These are phyloP conservation scores for Tulasnella sp. DNA, from an alignment of 768 basidiomycete genomes.

Conservation along the genomic window DNA sequence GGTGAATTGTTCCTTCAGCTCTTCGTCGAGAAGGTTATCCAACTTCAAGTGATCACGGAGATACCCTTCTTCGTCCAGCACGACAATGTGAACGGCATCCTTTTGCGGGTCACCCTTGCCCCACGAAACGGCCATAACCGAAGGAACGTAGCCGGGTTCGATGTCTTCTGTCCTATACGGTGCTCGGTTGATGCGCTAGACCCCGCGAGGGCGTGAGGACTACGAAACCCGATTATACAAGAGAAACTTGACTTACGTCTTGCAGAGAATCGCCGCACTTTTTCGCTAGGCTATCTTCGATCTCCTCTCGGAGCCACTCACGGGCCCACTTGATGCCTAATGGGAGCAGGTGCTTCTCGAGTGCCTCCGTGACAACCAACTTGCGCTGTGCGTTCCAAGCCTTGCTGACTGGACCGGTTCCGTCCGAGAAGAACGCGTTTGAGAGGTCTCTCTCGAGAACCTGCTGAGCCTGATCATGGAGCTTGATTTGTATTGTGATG, in stretches of 20 bases:
- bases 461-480: slow-evolving; percentile 55
- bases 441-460: slow-evolving; percentile 66
- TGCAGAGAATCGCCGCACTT: slow-evolving; percentile 62
- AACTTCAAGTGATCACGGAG: slow-evolving; percentile 84
- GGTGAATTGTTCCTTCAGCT: slow-evolving; percentile 62
- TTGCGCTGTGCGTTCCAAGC: slow-evolving; percentile 87
- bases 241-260: slow-evolving; percentile 43
- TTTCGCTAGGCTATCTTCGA: slow-evolving; percentile 71
- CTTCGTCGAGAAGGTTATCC: slow-evolving; percentile 72
- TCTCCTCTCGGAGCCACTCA: slow-evolving; percentile 82
- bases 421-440: slow-evolving; percentile 76
- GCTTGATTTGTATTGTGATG: slow-evolving; percentile 62
- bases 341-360: slow-evolving; percentile 78
- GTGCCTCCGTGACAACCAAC: slow-evolving; percentile 65
- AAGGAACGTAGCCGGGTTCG: slow-evolving; percentile 64
- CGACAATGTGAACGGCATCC: slow-evolving; percentile 79
- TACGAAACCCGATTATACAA: background rate
- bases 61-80: slow-evolving; percentile 80
- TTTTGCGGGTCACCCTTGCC: slow-evolving; percentile 91
- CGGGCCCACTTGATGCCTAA: slow-evolving; percentile 79
- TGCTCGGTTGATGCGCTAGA: slow-evolving; percentile 73
- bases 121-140: slow-evolving; percentile 84
- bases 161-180: slow-evolving; percentile 58
- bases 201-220: slow-evolving; percentile 13
- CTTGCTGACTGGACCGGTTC: slow-evolving; percentile 72